Base-by-base conservation (phyloP, 2,329 filamentous ascomycete genomes). In the Cercospora sp. region DNA sequence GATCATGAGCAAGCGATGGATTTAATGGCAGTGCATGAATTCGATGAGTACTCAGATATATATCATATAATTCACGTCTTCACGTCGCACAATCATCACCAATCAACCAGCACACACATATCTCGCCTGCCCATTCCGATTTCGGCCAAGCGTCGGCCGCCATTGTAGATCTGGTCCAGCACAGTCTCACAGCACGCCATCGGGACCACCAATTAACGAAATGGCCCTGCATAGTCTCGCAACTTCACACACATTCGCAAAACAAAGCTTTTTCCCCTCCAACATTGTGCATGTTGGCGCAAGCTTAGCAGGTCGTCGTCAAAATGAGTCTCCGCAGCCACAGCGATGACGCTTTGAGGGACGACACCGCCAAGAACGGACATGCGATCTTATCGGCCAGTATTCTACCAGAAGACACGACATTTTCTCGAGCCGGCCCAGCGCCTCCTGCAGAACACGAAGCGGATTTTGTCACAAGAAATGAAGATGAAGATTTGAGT, bases 401-500 rank as follows among this genome's bases (percentile, higher is more conserved):
- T n/a, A 8, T 57, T 26, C 31, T 18, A 59, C 51, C 58, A 30
- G 31, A 57, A 28, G n/a, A 58, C 30, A 58, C 26, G 26, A 45
- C 48, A 45, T 45, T 58, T 26, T 58, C 51, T 26, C 33, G 28
- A 59, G 39, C 66, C 6, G 66, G 60, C 8, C 64, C 48, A 20
- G 64, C 51, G 55, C 67, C 26, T 62, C 67, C 55, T 5, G 55
- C 28, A 10, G 59, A 68, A 28, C 33, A 67, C 20, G 63, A 69
- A 59, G 63, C 65, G 16, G 75, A 77, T 48, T 75, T 76, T 26
- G 71, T 77, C 9, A 77, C 75, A 1, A 30, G 61, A 10, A 63
- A 72, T 16, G 75, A 77, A 68, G 73, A 76, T 33, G 73, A 68
- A 64, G 72, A 73, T 31, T 78, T 86, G 28, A 81, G 82, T 70